Conservation (phyloP, 352 stramenopile species). For the Phytophthora pini region DNA sequence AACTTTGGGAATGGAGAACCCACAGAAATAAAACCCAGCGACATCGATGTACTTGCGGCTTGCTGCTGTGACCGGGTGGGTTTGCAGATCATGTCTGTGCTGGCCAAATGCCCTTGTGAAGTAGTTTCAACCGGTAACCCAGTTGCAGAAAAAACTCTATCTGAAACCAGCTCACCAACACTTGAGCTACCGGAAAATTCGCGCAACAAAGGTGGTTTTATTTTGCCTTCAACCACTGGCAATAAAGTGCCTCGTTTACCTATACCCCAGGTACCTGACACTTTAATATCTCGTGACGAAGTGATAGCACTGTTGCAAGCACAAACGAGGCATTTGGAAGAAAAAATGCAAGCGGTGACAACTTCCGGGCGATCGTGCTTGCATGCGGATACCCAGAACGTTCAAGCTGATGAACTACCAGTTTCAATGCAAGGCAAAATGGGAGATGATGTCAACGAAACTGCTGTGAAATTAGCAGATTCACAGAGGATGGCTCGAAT, state of each 20-base stretch:
- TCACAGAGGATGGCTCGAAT: slow-evolving; percentile 16
- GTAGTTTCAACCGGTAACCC: not conserved
- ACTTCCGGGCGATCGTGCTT: not conserved
- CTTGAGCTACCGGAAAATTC: not conserved
- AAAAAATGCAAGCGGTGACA: slow-evolving; percentile 25
- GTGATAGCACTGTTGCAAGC: slow-evolving; percentile 30
- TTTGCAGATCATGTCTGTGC: slow-evolving; percentile 25
- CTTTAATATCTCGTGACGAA: slow-evolving; percentile 36
- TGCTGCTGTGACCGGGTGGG: slow-evolving; percentile 28
- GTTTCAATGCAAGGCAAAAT: not conserved
- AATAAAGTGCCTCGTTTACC: not conserved
- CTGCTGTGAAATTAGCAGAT: slow-evolving; percentile 6
- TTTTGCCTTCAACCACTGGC: not conserved
- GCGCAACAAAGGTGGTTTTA: not conserved
- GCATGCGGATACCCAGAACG: not conserved
- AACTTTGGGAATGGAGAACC: slow-evolving; percentile 10
- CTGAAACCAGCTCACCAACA: not conserved
- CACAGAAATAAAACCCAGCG: not conserved
- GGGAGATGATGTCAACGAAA: not conserved
- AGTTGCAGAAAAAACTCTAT: not conserved
- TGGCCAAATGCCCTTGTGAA: slow-evolving; percentile 12
- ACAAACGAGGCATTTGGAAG: slow-evolving; percentile 30
- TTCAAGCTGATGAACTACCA: not conserved
- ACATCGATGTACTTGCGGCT: slow-evolving; percentile 25
- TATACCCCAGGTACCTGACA: slow-evolving; percentile 6